Evolutionary conservation across 257 asterid genomes (phyloP), one percentile per base, ranked within the genome.

Genomic region (Ballota nigra): DNA sequence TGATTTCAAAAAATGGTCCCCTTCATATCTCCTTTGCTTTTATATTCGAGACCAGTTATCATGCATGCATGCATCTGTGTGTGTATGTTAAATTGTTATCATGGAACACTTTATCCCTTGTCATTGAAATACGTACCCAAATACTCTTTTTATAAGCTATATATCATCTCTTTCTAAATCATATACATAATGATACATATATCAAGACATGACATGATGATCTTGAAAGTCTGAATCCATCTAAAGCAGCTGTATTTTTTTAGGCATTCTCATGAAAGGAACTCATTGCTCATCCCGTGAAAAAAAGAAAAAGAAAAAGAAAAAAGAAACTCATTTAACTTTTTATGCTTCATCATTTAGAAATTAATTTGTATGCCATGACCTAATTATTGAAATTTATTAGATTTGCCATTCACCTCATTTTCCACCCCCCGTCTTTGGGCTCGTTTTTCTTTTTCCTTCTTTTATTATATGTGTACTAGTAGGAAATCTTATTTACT

Each of bases 1-100:
- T 76, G 31, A 55, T 28, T 75, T 67, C 9, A 34, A 51, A 47
- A 31, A n/a, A 47, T 52, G 79, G 77, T 65, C 80, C 82, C 77
- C 62, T 71, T 66, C 68, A 69, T 57, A 33, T 58, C 40, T 24
- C 47, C 20, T 22, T 22, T 52, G 62, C 63, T 15, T 75, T 68
- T 55, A 49, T 24, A 64, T 38, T n/a, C 29, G 69, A 47, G 47
- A 57, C 70, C 61, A 71, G 57, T 28, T 57, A 15, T 24, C 63
- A 63, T 63, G 77, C 72, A 60, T 67, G 81, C 77, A 78, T 75
- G 40, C 52, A 71, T 26, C 53, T 3, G 63, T 12, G 18, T 6
- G 18, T 3, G 2, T 1, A 59, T 75, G 77, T 75, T 13, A 80
- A 78, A 76, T 78, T 67, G 66, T 18, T 71, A 69, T 80, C 84